phyloP scores from a whole-genome alignment of 352 stramenopile species.

The Pythium monospermum region DNA sequence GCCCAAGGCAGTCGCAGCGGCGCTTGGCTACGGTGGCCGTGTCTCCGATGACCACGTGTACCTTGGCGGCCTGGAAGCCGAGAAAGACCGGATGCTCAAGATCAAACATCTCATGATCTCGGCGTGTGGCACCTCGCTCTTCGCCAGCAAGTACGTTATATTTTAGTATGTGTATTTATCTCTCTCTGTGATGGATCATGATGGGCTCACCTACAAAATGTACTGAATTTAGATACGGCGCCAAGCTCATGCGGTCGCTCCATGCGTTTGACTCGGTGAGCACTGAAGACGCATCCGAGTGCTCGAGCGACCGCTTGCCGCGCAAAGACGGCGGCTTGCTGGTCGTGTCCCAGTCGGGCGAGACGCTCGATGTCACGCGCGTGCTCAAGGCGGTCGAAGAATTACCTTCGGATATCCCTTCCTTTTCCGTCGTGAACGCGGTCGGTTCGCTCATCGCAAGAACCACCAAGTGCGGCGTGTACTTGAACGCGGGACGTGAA shows the following conservation, averaged over 20 bases:
- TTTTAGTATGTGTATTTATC: neutral
- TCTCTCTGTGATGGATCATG: neutral
- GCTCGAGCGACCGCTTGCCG: constrained; percentile 84
- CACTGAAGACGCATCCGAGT: constrained; percentile 91
- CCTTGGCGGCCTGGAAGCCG: constrained; percentile 90
- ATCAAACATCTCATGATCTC: constrained; percentile 95
- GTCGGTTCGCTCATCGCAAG: constrained; percentile 97
- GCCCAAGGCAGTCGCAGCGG: constrained; percentile 93
- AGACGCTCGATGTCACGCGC: constrained; percentile 97
- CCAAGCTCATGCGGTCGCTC: constrained; percentile 97
- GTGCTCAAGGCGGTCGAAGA: constrained; percentile 89
- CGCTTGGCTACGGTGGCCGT: constrained; percentile 92
- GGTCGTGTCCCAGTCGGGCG: constrained; percentile 96
- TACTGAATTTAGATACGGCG: constrained; percentile 41
- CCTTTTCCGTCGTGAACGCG: constrained; percentile 95
- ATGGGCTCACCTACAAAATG: neutral
- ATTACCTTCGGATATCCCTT: constrained; percentile 56
- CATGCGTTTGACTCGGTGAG: constrained; percentile 91
- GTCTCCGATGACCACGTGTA: constrained; percentile 93
- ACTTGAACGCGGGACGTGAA: constrained; percentile 97
- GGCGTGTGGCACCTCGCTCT: constrained; percentile 94
- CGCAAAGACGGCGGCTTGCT: constrained; percentile 89
- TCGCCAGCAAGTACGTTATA: constrained; percentile 88
- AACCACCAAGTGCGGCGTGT: constrained; percentile 92
- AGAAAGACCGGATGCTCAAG: constrained; percentile 86